These are phyloP conservation scores for Pyracantha coccinea DNA, from an alignment of 331 rosid species.

Conservation along the genomic window DNA sequence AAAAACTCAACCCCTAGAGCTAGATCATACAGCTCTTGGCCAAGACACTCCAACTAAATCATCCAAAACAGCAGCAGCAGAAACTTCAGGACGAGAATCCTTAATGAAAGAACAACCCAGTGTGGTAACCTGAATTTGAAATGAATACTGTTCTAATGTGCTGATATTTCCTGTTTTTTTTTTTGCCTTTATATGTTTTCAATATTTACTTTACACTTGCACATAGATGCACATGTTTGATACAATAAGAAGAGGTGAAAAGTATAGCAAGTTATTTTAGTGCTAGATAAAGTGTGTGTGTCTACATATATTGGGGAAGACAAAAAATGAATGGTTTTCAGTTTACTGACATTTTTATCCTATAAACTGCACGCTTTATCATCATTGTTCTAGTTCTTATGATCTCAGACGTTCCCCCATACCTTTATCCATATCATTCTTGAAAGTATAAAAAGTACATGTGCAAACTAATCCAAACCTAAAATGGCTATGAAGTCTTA, in stretches of 20 bases:
- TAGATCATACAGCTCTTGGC: no score
- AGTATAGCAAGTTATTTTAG: neutral
- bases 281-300: neutral
- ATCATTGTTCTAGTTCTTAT: neutral
- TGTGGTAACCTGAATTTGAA: neutral
- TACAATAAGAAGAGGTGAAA: neutral
- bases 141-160: neutral
- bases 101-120: no score
- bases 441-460: neutral
- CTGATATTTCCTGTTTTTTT: neutral
- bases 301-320: neutral
- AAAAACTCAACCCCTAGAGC: no score
- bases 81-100: no score
- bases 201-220: neutral
- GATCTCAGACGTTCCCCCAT: neutral
- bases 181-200: neutral
- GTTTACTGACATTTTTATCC: no score
- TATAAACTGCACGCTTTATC: neutral
- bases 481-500: neutral
- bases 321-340: neutral
- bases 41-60: no score
- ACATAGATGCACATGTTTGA: neutral
- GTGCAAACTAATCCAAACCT: neutral
- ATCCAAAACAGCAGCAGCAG: no score
- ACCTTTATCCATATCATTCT: neutral